phyloP scores from a whole-genome alignment of 106 monocot genomes.

The Alisma plantagoaquatica region DNA sequence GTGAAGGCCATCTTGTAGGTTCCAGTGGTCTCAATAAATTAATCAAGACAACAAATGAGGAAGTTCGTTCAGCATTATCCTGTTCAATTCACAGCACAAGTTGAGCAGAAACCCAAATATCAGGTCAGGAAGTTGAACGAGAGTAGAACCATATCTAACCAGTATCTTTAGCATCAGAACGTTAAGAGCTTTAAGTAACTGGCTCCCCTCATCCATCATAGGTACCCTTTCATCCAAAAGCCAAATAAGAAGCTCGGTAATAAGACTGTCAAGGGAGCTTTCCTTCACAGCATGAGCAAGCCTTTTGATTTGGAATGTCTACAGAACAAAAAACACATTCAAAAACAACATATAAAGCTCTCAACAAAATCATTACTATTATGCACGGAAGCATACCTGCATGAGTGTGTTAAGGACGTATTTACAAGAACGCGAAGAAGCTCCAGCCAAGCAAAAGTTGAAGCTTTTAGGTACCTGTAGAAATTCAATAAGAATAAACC shows the following conservation, averaged over 20 bases:
- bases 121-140: too few relatives aligned
- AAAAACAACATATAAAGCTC: neutral
- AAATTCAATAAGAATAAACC: neutral
- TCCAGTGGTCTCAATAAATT: constrained; percentile 84
- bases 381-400: constrained; percentile 41
- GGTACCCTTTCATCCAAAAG: constrained; percentile 98
- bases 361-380: neutral
- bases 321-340: neutral
- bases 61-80: constrained; percentile 97
- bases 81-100: too few relatives aligned
- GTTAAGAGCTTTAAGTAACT: constrained; percentile 89
- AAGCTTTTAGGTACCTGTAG: constrained; percentile 84
- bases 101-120: too few relatives aligned
- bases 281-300: constrained; percentile 86
- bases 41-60: constrained; percentile 92
- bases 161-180: constrained; percentile 99
- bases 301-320: constrained; percentile 92
- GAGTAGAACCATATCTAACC: too few relatives aligned
- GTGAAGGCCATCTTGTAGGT: constrained; percentile 79
- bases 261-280: constrained; percentile 75
- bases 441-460: constrained; percentile 89
- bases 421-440: constrained; percentile 97
- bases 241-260: constrained; percentile 94
- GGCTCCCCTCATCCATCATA: constrained; percentile 97
- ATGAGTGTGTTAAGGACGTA: constrained; percentile 97